These are phyloP conservation scores for Chamaecrista fasciculata DNA, from an alignment of 306 rosid genomes.

Conservation along the genomic window DNA sequence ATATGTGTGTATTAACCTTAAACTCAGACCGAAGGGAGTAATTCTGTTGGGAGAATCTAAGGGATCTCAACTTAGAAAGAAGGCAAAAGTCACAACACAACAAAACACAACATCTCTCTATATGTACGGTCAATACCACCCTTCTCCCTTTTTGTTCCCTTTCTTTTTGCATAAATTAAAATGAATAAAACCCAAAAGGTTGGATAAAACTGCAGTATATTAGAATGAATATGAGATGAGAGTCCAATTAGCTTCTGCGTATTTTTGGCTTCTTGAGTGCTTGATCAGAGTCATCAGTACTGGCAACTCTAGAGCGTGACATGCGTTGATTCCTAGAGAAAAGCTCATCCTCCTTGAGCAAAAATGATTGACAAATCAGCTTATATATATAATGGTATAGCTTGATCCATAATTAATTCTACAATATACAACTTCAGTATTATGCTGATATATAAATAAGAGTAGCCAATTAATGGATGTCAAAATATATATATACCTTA, in stretches of 20 bases:
- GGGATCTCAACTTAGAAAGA: slow-evolving; percentile 42
- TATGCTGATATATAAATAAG: neutral
- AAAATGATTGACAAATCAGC: slow-evolving; percentile 32
- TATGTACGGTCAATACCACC: slow-evolving; percentile 59
- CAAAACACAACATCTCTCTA: slow-evolving; percentile 28
- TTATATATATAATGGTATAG: no score
- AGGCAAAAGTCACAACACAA: no score
- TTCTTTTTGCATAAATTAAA: slow-evolving; percentile 19
- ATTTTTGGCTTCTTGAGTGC: slow-evolving; percentile 69
- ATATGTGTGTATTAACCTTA: no score
- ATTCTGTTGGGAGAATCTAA: slow-evolving; percentile 45
- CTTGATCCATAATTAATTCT: neutral
- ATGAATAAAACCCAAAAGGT: slow-evolving; percentile 43
- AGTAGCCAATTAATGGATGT: neutral
- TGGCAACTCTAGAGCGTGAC: slow-evolving; percentile 44
- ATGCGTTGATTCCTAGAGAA: slow-evolving; percentile 43
- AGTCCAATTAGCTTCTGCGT: slow-evolving; percentile 53
- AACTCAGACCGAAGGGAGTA: no score
- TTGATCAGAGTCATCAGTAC: slow-evolving; percentile 56
- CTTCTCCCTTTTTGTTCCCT: slow-evolving; percentile 29
- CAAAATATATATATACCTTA: slow-evolving; percentile 48
- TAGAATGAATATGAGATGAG: slow-evolving; percentile 32
- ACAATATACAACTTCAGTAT: slow-evolving; percentile 21
- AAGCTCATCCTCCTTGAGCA: slow-evolving; percentile 46
- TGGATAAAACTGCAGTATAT: slow-evolving; percentile 42